phyloP scores from a whole-genome alignment of 2,329 filamentous ascomycete species.

The Fusarium illudens region DNA sequence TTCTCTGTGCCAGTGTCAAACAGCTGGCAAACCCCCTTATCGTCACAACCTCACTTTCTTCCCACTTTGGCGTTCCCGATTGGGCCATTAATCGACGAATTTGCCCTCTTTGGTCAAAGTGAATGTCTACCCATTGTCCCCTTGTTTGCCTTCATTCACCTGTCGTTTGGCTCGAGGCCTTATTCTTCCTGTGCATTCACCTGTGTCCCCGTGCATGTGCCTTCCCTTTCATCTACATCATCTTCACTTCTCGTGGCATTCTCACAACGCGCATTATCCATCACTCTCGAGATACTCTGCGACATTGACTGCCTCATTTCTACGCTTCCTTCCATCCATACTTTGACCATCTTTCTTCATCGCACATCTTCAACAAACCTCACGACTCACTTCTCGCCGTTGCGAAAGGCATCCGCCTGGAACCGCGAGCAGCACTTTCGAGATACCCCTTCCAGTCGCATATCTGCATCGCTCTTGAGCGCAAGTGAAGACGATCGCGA shows the following conservation, averaged over 20 bases:
- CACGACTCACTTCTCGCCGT: neutral
- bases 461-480: neutral
- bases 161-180: neutral
- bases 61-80: neutral
- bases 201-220: neutral
- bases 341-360: neutral
- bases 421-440: neutral
- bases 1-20: slow-evolving; percentile 18
- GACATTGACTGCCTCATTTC: neutral
- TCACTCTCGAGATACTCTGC: neutral
- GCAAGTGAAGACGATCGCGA: neutral
- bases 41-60: neutral
- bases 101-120: neutral
- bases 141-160: neutral
- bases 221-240: slow-evolving; percentile 1
- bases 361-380: neutral
- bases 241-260: neutral
- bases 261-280: neutral
- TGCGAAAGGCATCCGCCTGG: neutral
- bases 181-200: neutral
- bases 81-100: neutral
- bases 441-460: neutral
- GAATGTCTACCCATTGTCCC: neutral
- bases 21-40: neutral
- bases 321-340: neutral